Evolutionary conservation across 495 filamentous ascomycete genomes (phyloP).

Genomic region (Trichoderma parareesei): DNA sequence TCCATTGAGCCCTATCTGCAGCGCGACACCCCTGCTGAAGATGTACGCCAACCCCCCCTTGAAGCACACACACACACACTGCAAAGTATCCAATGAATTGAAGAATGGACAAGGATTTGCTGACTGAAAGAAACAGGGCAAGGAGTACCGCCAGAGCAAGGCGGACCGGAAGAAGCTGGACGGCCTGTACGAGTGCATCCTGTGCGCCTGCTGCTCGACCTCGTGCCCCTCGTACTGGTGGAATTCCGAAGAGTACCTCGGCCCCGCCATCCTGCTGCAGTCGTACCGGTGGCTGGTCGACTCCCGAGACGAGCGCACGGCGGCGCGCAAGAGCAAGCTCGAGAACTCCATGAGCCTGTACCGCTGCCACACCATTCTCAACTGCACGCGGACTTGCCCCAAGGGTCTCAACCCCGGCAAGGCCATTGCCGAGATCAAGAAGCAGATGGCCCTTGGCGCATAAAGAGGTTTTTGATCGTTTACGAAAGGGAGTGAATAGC

Average conservation of each 20-base stretch:
- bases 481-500: not conserved
- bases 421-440: slow-evolving; percentile 97
- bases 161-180: slow-evolving; percentile 89
- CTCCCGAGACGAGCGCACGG: slow-evolving; percentile 79
- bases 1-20: slow-evolving; percentile 98
- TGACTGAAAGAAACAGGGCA: slow-evolving; percentile 47
- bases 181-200: slow-evolving; percentile 97
- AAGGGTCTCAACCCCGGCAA: slow-evolving; percentile 95
- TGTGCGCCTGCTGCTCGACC: slow-evolving; percentile 98
- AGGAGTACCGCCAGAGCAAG: slow-evolving; percentile 81
- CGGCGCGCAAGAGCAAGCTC: slow-evolving; percentile 77
- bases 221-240: slow-evolving; percentile 99
- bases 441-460: slow-evolving; percentile 67
- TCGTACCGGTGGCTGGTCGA: slow-evolving; percentile 96
- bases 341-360: slow-evolving; percentile 99
- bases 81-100: not conserved
- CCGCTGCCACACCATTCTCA: slow-evolving; percentile 97
- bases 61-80: too few species aligned
- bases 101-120: slow-evolving; percentile 10
- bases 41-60: slow-evolving; percentile 47
- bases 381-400: slow-evolving; percentile 93
- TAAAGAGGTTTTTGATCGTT: not conserved
- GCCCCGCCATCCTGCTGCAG: slow-evolving; percentile 90
- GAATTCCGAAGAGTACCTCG: slow-evolving; percentile 97
- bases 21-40: slow-evolving; percentile 64